A percentile compares a stretch with the other conserved stretches of the same genome.
Evolutionary conservation across 805 yeast genomes (phyloP).

Genomic region (Zygoascus flipseniorum): DNA sequence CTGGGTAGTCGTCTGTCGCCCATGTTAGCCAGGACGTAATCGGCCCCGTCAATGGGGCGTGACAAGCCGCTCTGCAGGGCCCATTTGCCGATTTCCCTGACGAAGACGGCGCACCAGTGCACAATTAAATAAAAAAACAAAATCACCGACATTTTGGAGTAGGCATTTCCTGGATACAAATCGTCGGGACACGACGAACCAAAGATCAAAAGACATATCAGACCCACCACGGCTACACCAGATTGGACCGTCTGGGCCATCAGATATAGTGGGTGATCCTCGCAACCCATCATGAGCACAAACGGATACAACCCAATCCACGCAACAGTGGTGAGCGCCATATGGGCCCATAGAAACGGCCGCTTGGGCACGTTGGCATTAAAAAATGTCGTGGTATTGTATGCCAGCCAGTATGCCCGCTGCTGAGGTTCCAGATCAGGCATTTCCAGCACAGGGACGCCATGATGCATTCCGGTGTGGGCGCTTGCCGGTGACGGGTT

Average conservation of each 20-base stretch:
- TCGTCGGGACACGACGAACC: constrained; percentile 47
- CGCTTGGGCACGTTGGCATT: constrained; percentile 41
- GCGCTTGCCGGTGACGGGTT: constrained; percentile 11
- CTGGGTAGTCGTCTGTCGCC: constrained; percentile 14
- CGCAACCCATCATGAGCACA: constrained; percentile 53
- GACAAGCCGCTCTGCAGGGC: constrained; percentile 19
- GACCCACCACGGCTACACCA: constrained; percentile 38
- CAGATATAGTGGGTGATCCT: constrained; percentile 34
- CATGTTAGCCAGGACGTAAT: constrained; percentile 20
- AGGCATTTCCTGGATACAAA: constrained; percentile 71
- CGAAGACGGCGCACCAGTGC: constrained; percentile 49
- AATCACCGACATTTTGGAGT: constrained; percentile 55
- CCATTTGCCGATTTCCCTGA: constrained; percentile 41
- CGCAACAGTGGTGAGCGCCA: constrained; percentile 35
- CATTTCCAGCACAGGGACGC: constrained; percentile 59
- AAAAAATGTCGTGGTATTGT: constrained; percentile 64
- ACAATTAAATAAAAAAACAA: constrained; percentile 43
- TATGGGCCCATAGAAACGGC: constrained; percentile 47
- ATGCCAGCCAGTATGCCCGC: constrained; percentile 64
- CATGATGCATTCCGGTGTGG: constrained; percentile 40
- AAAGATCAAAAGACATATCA: constrained; percentile 49
- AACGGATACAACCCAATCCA: constrained; percentile 59
- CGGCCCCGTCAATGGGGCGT: constrained; percentile 25
- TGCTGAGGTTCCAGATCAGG: constrained; percentile 66
- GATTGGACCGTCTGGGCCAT: constrained; percentile 48